Conservation (phyloP, 495 filamentous ascomycete genomes). For the Neurospora cerealis region DNA sequence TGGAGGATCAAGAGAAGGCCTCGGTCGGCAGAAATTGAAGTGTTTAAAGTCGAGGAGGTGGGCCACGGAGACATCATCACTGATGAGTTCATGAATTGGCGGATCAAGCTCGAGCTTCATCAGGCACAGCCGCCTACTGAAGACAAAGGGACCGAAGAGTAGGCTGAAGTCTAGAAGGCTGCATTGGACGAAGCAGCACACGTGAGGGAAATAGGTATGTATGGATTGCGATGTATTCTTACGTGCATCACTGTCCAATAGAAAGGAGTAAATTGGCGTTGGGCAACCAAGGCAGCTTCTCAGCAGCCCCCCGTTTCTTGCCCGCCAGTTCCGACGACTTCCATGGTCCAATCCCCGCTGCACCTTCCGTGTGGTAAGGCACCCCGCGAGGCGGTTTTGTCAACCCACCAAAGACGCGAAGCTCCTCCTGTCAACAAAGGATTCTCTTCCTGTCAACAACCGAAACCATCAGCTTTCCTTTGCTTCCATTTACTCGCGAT, state of each 20-base stretch:
- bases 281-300: not conserved
- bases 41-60: conserved; percentile 59
- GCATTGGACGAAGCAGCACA: not conserved
- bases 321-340: not conserved
- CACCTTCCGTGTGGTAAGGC: not conserved
- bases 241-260: not conserved
- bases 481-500: not conserved
- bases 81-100: conserved; percentile 64
- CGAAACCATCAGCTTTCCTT: not conserved
- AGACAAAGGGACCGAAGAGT: not conserved
- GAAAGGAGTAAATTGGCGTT: not conserved
- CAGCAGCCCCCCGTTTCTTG: not conserved
- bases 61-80: conserved; percentile 72
- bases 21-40: conserved; percentile 50
- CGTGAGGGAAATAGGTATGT: not conserved
- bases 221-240: not conserved
- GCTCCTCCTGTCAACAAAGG: not conserved
- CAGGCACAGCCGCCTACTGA: not conserved
- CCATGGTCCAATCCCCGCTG: not conserved
- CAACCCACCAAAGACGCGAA: not conserved
- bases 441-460: not conserved
- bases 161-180: not conserved
- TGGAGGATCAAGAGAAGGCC: conserved; percentile 67
- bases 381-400: not conserved
- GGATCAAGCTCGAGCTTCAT: conserved; percentile 38